Evolutionary conservation across 371 early-diverging fungal genomes (phyloP).

Genomic region (Rhizomucor pusillus): DNA sequence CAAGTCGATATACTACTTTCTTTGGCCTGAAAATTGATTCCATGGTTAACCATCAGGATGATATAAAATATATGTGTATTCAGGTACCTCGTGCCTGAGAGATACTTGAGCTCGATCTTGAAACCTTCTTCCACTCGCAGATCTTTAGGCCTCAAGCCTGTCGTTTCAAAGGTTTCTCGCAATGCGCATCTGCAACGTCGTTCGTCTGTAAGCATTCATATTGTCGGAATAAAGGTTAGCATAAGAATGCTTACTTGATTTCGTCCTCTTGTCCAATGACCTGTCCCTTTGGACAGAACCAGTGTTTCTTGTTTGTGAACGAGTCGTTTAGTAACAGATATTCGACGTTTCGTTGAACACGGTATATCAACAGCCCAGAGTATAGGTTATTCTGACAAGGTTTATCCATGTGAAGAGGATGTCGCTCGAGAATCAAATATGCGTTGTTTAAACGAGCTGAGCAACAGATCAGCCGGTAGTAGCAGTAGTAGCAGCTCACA

Average conservation of each 20-base stretch:
- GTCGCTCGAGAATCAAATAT: no score
- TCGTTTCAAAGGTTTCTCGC: constrained; percentile 73
- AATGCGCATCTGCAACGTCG: constrained; percentile 75
- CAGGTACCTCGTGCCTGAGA: constrained; percentile 70
- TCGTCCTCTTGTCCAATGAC: constrained; percentile 79
- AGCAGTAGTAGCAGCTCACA: no score
- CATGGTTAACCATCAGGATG: background rate
- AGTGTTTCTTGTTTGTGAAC: constrained; percentile 77
- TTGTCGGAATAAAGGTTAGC: background rate
- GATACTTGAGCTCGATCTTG: constrained; percentile 77
- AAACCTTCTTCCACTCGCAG: constrained; percentile 73
- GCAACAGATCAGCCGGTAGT: no score
- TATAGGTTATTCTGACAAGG: constrained; percentile 41
- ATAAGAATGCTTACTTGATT: constrained; percentile 61
- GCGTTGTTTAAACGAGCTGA: no score
- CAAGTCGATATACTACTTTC: constrained; percentile 75
- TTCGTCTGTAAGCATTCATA: background rate
- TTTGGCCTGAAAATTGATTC: constrained; percentile 65
- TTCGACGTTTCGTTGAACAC: constrained; percentile 74
- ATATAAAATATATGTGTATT: background rate
- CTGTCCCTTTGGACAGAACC: constrained; percentile 85
- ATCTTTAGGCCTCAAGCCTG: constrained; percentile 71
- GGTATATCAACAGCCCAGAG: constrained; percentile 76
- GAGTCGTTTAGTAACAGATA: constrained; percentile 84
- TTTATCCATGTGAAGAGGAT: constrained; percentile 32